Base-by-base conservation (phyloP, 2,329 filamentous ascomycete genomes). In the Podosphaera xanthii region DNA sequence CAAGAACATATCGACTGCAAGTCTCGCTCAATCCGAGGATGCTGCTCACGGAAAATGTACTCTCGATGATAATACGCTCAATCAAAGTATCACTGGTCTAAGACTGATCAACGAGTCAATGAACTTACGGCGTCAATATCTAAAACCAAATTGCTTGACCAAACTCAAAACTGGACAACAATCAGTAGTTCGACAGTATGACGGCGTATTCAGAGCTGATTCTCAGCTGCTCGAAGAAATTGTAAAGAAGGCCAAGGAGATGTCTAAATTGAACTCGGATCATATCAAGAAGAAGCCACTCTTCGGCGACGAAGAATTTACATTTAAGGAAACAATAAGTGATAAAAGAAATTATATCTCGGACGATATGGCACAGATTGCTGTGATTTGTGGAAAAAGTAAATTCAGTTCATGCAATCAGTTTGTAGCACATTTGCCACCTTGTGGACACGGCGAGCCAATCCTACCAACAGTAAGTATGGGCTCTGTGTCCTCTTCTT, bases 401-500 rank as follows among this genome's bases (percentile, higher is more conserved):
- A 75, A 77, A 50, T 83, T 83, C 67, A 83, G 80, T 48, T 67
- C 83, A 58, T 82, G 80, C 68, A 82, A 82, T 67, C 80, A 83
- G 66, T 83, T 83, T 64, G 81, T 83, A 65, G 78, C 82, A 5
- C 81, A 84, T 63, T 77, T 82, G 61, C 72, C 77, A 10, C 80
- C 80, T 12, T 80, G 83, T 64, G 79, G 79, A 30, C 78, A 77
- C 0, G 79, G 80, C 2, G 68, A 75, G 1, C 70, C 72, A 0
- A 79, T 80, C 61, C 57, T 74, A 22, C 64, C 66, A 59, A 63
- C 40, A 30, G 64, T 56, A 58, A 66, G 58, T 55, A 63, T 63
- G 57, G 66, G 33, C 60, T 60, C 59, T 48, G 58, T 60, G 50
- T 62, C 65, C 1, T 70, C 77, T 1, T 77, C 77, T 2, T 82